These are phyloP conservation scores for Cucumis melo DNA, from an alignment of 306 rosid species.

Conservation along the genomic window DNA sequence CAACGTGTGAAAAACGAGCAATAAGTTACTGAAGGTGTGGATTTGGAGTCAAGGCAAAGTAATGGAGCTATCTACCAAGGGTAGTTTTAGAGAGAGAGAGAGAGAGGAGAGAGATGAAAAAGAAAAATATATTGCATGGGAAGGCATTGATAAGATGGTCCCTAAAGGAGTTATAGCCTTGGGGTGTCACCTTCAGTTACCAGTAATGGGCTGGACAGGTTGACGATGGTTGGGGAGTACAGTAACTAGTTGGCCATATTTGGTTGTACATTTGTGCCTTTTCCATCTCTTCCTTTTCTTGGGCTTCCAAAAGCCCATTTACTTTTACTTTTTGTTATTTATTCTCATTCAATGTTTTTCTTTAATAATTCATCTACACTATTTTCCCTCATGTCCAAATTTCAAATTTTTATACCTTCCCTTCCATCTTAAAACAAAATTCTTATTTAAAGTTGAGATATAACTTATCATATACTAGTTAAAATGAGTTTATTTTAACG, in stretches of 20 bases:
- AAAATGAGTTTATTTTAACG: no score
- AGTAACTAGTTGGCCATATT: conserved; percentile 16
- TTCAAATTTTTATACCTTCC: no score
- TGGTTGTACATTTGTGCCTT: conserved; percentile 6
- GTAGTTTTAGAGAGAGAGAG: not conserved
- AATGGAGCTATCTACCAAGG: not conserved
- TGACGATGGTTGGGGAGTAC: conserved; percentile 19
- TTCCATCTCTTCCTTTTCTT: conserved; percentile 8
- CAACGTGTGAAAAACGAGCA: not conserved
- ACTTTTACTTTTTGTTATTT: no score
- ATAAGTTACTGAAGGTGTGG: not conserved
- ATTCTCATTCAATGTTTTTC: not conserved
- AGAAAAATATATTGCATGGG: not conserved
- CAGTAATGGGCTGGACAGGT: conserved; percentile 46
- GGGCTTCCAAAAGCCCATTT: conserved; percentile 17
- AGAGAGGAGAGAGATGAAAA: not conserved
- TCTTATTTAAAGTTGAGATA: no score
- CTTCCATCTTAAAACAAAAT: no score
- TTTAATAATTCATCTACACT: not conserved
- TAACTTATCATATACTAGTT: no score
- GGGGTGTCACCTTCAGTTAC: conserved; percentile 36
- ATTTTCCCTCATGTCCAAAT: no score
- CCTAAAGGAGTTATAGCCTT: conserved; percentile 26
- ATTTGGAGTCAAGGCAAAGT: not conserved
- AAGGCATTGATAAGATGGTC: conserved; percentile 30